A percentile compares a stretch with the other conserved stretches of the same genome.
These are phyloP conservation scores for Gaeumannomyces tritici DNA, from an alignment of 2,329 filamentous ascomycete genomes.

Conservation along the genomic window DNA sequence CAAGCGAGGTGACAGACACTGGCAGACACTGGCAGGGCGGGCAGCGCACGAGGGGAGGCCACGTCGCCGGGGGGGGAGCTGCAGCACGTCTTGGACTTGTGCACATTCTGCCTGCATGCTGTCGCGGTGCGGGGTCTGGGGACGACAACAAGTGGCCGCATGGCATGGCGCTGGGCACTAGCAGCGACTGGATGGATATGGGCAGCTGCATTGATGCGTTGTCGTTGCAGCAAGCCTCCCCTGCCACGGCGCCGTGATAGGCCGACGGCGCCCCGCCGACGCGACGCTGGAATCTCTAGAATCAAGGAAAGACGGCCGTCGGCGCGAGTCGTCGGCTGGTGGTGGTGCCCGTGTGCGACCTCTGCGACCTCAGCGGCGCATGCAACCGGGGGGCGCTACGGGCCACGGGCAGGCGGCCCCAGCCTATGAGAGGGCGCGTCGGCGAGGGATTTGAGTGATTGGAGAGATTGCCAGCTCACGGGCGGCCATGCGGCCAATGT, in stretches of 20 bases:
- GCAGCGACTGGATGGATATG: no score
- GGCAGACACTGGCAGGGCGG: not conserved
- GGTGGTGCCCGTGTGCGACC: constrained; percentile 20
- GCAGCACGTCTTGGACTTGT: not conserved
- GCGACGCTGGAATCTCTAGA: constrained; percentile 16
- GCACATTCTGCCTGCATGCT: not conserved
- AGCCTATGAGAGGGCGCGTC: constrained; percentile 30
- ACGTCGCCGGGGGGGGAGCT: not conserved
- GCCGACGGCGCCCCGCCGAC: constrained; percentile 16
- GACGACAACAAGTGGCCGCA: not conserved
- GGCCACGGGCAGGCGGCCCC: not conserved
- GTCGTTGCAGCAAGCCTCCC: constrained; percentile 14
- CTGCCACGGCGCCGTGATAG: constrained; percentile 24
- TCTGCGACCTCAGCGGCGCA: constrained; percentile 13
- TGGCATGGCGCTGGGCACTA: no score
- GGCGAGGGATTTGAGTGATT: constrained; percentile 8
- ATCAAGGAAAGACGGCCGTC: constrained; percentile 23
- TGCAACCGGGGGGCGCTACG: not conserved
- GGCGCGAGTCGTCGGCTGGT: not conserved
- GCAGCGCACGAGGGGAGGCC: not conserved
- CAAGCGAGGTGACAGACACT: not conserved
- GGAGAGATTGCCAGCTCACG: constrained; percentile 32
- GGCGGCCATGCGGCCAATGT: constrained; percentile 28
- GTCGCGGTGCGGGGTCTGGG: not conserved
- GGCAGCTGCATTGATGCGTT: constrained; percentile 31